Evolutionary conservation across 1,284 basidiomycete genomes (phyloP).

Genomic region (Mycosarcoma maydis): DNA sequence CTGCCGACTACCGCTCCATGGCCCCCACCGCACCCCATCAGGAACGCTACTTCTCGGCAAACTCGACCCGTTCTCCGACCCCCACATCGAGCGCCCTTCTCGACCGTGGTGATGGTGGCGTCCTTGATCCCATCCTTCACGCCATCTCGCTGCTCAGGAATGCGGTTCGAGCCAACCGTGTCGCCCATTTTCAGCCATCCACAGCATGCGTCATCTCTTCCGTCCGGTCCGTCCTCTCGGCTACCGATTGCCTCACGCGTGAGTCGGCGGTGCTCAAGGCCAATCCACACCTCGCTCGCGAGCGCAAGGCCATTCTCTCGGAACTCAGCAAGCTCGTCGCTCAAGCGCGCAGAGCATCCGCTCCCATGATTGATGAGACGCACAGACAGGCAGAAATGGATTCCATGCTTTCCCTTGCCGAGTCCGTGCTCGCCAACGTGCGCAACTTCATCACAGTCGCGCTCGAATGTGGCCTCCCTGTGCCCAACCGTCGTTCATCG

Average conservation of each 20-base stretch:
- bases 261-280: slow-evolving; percentile 79
- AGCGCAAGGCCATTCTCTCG: slow-evolving; percentile 83
- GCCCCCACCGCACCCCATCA: background rate
- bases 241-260: slow-evolving; percentile 84
- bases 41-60: slow-evolving; percentile 36
- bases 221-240: slow-evolving; percentile 85
- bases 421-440: slow-evolving; percentile 69
- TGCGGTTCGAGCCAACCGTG: slow-evolving; percentile 79
- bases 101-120: slow-evolving; percentile 36
- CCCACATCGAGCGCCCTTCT: slow-evolving; percentile 30
- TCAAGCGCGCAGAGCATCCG: slow-evolving; percentile 79
- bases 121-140: slow-evolving; percentile 74
- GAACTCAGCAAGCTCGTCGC: slow-evolving; percentile 84
- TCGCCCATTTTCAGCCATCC: slow-evolving; percentile 77
- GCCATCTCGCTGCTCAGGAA: slow-evolving; percentile 85
- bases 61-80: slow-evolving; percentile 42
- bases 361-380: slow-evolving; percentile 50
- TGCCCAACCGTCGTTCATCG: slow-evolving; percentile 71
- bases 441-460: slow-evolving; percentile 73
- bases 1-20: slow-evolving; percentile 13
- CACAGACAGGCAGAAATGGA: slow-evolving; percentile 65
- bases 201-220: slow-evolving; percentile 87
- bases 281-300: slow-evolving; percentile 76
- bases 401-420: slow-evolving; percentile 68
- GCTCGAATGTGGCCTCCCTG: slow-evolving; percentile 79